Conservation (phyloP, 164 flowering plant genomes). For the Kalanchoe fedtschenkoi region DNA sequence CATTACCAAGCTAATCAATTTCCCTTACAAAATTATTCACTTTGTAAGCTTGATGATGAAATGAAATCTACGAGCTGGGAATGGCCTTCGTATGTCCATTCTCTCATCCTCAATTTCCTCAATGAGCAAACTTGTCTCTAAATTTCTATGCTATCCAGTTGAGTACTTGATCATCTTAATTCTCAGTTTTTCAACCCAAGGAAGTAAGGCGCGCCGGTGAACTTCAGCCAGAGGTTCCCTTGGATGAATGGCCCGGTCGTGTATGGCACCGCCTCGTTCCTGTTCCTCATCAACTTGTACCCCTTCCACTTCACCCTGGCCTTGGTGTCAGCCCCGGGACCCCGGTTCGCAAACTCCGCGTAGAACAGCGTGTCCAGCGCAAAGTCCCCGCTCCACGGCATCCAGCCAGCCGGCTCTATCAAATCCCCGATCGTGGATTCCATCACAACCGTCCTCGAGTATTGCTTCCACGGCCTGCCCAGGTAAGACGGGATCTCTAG, state of each 20-base stretch:
- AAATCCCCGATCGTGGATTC: constrained; percentile 33
- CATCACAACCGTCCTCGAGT: constrained; percentile 40
- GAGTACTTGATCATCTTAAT: not conserved
- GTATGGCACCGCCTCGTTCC: constrained; percentile 22
- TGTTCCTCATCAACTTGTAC: constrained; percentile 16
- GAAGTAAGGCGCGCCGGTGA: constrained; percentile 19
- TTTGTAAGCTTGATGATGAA: too few species aligned
- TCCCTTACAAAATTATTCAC: too few species aligned
- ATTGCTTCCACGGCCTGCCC: constrained; percentile 56
- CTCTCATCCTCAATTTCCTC: not conserved
- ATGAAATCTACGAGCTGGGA: too few species aligned
- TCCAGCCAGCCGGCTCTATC: constrained; percentile 41
- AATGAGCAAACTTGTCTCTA: not conserved
- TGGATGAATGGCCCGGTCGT: constrained; percentile 30
- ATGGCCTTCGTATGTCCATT: too few species aligned
- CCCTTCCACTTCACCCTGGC: constrained; percentile 33
- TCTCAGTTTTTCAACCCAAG: constrained; percentile 17
- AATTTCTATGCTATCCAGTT: not conserved
- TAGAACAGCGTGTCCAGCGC: constrained; percentile 30
- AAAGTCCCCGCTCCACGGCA: constrained; percentile 31
- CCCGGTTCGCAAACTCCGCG: constrained; percentile 38
- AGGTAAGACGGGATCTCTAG: constrained; percentile 25
- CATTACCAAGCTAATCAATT: too few species aligned
- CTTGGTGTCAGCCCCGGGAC: constrained; percentile 27
- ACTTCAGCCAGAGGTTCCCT: constrained; percentile 22